Conservation (phyloP, 2,329 filamentous ascomycete genomes). For the Aspergillus ruber region DNA sequence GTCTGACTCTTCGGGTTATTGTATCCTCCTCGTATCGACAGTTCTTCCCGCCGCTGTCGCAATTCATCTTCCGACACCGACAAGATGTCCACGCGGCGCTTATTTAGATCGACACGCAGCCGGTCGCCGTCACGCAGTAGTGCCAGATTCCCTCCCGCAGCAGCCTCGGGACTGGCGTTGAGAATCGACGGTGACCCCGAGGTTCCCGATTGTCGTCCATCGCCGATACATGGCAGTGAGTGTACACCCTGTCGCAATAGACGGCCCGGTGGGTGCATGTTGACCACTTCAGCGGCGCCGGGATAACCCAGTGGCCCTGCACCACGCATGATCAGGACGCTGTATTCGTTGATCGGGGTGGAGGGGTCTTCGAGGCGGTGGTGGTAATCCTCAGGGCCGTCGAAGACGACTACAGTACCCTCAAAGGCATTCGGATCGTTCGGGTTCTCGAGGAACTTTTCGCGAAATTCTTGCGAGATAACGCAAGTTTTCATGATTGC, state of each 20-base stretch:
- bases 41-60: constrained; percentile 29
- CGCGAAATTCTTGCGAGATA: constrained; percentile 42
- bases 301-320: constrained; percentile 47
- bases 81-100: constrained; percentile 45
- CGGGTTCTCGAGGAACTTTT: constrained; percentile 42
- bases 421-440: constrained; percentile 45
- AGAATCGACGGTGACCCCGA: constrained; percentile 51
- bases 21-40: constrained; percentile 36
- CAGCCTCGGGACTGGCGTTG: constrained; percentile 52
- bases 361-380: constrained; percentile 36
- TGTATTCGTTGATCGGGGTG: constrained; percentile 34
- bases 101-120: constrained; percentile 46
- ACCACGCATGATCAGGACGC: constrained; percentile 46
- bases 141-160: constrained; percentile 49
- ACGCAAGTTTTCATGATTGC: constrained; percentile 51
- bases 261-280: constrained; percentile 45
- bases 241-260: constrained; percentile 42
- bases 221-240: constrained; percentile 48
- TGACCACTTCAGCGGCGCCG: constrained; percentile 48
- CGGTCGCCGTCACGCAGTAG: constrained; percentile 46
- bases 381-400: constrained; percentile 47
- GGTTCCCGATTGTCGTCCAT: constrained; percentile 51
- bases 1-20: constrained; percentile 39
- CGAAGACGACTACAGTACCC: constrained; percentile 44
- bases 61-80: constrained; percentile 38